phyloP scores from a whole-genome alignment of 2,329 filamentous ascomycete genomes.

The Talaromyces islandicus region DNA sequence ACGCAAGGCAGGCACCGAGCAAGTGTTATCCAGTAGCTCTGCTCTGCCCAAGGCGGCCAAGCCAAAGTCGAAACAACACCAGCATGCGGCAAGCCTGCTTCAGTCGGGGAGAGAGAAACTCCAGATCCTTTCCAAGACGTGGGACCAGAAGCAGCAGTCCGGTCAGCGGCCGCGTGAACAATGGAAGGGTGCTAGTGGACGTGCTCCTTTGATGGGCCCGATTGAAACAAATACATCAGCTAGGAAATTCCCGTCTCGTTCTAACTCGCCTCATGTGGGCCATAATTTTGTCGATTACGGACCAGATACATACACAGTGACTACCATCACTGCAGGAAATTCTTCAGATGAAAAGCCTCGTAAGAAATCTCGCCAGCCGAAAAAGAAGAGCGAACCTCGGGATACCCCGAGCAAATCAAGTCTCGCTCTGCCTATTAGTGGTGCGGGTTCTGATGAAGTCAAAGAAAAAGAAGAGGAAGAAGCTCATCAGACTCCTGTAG shows the following conservation, averaged over 20 bases:
- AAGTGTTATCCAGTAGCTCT: not conserved
- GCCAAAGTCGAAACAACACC: not conserved
- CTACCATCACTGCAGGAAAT: conserved; percentile 8
- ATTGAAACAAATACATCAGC: conserved; percentile 51
- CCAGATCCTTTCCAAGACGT: conserved; percentile 26
- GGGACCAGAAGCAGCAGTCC: conserved; percentile 16
- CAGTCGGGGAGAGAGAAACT: conserved; percentile 33
- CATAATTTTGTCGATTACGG: not conserved
- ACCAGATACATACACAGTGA: conserved; percentile 8
- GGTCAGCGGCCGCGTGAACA: conserved; percentile 44
- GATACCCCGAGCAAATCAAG: not conserved
- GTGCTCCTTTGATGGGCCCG: conserved; percentile 58
- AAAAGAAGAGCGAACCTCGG: not conserved
- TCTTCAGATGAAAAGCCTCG: conserved; percentile 4
- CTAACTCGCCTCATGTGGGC: not conserved
- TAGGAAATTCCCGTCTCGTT: not conserved
- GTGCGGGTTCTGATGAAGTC: not conserved
- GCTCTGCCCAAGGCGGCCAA: not conserved
- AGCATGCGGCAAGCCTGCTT: conserved; percentile 20
- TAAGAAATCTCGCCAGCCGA: conserved; percentile 5
- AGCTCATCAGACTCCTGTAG: conserved; percentile 2
- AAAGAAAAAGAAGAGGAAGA: not conserved
- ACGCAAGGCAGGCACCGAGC: not conserved
- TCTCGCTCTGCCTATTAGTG: not conserved
- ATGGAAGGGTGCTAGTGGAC: conserved; percentile 70